phyloP scores from a whole-genome alignment of 2,329 filamentous ascomycete genomes.

The Fusarium coicis region DNA sequence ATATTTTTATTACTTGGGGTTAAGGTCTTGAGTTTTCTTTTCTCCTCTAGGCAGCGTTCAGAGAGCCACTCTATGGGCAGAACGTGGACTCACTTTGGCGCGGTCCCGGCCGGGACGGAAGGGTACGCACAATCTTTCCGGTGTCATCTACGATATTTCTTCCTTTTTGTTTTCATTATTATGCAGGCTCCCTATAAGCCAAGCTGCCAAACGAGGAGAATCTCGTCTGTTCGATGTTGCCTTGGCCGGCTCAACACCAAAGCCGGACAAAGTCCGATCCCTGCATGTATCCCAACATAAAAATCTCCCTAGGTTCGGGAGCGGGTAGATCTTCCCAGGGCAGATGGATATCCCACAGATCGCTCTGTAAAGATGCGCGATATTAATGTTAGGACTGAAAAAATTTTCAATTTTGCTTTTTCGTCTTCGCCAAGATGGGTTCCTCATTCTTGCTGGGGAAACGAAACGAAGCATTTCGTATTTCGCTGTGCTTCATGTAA shows the following conservation, averaged over 20 bases:
- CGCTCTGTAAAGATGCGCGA: slow-evolving; percentile 4
- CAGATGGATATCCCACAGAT: slow-evolving; percentile 9
- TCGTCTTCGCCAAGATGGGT: neutral
- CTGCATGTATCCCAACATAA: slow-evolving; percentile 11
- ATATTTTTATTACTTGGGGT: no score
- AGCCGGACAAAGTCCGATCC: slow-evolving; percentile 12
- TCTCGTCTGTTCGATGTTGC: slow-evolving; percentile 1
- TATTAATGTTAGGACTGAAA: slow-evolving; percentile 20
- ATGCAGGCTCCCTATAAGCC: slow-evolving; percentile 4
- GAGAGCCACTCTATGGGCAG: neutral
- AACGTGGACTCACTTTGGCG: slow-evolving; percentile 25
- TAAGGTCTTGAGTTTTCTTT: no score
- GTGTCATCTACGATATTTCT: neutral
- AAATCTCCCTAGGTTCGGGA: slow-evolving; percentile 18
- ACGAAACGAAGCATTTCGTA: slow-evolving; percentile 17
- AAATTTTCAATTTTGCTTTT: slow-evolving; percentile 5
- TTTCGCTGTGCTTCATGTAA: slow-evolving; percentile 3
- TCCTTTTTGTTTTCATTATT: neutral
- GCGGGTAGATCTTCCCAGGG: slow-evolving; percentile 35
- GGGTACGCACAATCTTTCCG: neutral
- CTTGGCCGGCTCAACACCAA: slow-evolving; percentile 1
- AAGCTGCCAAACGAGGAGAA: slow-evolving; percentile 2
- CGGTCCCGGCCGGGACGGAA: slow-evolving; percentile 18
- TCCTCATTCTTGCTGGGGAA: slow-evolving; percentile 1
- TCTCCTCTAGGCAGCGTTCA: neutral